Evolutionary conservation across 305 asterid species (phyloP), one percentile per base, ranked within the genome.

Genomic region (Fraxinus platypoda): DNA sequence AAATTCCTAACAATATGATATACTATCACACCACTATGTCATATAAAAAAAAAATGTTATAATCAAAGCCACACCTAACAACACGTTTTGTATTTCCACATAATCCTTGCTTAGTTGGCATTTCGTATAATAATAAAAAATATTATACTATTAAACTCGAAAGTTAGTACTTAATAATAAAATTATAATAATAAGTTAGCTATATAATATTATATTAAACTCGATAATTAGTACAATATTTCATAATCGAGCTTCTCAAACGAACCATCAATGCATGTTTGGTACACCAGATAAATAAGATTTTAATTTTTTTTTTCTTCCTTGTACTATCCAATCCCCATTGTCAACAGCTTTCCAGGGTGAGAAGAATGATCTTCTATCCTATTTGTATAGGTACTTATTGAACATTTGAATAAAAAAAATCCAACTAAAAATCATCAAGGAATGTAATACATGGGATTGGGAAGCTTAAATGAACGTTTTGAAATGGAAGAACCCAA

Each of bases 361-460:
- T 72, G 33, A 25, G 15, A 76, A 80, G 73, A 75, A 76, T 74
- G 78, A 35, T 52, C 4, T 59, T 75, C 62, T 43, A 30, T n/a
- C 30, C 77, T 28, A 49, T 79, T 38, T 78, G 43, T 23, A 59
- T 80, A 71, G 21, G 54, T 81, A 17, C 1, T 25, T 66, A 62
- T 71, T 76, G 25, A 46, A 26, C 81, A 31, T 64, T 66, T 78
- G 3, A 76, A 79, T 71, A 52, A 84, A 74, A 81, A 66, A 75
- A 59, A 81, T 75, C 19, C 17, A 57, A 49, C 13, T 25, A 3
- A 9, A 81, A 15, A 28, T 62, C 85, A n/a, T 83, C 85, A 92
- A 68, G 97, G 88, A 81, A 95, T 93, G 87, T 81, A 88, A 81
- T 95, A 95, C 99, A 94, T 93, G 66, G 98, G 98, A 88, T 95